These are phyloP conservation scores for Vanderwaltozyma verrucispora DNA, from an alignment of 805 yeast species.

Conservation along the genomic window DNA sequence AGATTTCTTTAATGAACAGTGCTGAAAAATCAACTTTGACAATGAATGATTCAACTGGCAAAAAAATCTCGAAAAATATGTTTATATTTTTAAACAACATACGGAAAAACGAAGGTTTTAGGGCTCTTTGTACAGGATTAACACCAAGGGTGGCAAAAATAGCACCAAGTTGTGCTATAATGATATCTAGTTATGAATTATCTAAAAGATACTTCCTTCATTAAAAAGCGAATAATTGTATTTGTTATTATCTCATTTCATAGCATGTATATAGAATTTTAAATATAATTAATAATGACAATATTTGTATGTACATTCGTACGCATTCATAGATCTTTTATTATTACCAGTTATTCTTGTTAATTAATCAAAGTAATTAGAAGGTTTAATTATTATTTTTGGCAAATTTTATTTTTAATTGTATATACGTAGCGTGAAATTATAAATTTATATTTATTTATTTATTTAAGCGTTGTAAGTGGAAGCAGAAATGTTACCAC, in stretches of 20 bases:
- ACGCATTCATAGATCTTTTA: no score
- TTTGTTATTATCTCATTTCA: not conserved
- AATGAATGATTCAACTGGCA: conserved; percentile 6
- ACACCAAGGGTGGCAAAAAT: conserved; percentile 81
- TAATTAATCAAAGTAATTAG: no score
- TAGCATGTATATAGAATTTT: not conserved
- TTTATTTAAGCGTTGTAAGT: conserved; percentile 73
- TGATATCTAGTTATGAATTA: conserved; percentile 91
- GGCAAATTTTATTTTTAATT: no score
- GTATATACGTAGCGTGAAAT: no score
- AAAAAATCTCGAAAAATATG: conserved; percentile 37
- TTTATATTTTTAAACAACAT: conserved; percentile 55
- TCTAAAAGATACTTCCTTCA: conserved; percentile 39
- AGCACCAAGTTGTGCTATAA: conserved; percentile 96
- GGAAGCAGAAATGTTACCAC: conserved; percentile 95
- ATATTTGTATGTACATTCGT: no score
- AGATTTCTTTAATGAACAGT: conserved; percentile 36
- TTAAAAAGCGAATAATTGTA: not conserved
- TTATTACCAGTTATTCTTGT: no score
- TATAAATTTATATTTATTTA: no score
- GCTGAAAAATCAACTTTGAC: conserved; percentile 2
- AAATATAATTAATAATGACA: no score
- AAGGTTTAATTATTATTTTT: no score
- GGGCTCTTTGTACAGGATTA: conserved; percentile 79
- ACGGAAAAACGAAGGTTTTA: conserved; percentile 60